phyloP scores from a whole-genome alignment of 2,329 filamentous ascomycete species.

The Colletotrichum musae region DNA sequence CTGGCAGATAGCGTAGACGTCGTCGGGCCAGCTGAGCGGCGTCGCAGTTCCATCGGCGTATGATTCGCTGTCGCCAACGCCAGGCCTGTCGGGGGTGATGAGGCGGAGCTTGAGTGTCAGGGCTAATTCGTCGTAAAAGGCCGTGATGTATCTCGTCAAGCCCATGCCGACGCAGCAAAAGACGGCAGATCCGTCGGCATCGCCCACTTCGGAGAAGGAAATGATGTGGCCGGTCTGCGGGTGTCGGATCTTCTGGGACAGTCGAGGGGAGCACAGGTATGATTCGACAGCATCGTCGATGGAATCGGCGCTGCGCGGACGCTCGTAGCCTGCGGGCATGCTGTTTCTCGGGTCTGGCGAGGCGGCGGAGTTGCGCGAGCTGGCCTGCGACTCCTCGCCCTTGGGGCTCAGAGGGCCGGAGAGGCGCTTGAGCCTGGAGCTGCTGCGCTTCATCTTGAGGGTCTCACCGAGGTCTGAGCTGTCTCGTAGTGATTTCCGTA shows the following conservation, averaged over 20 bases:
- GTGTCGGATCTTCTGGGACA: slow-evolving; percentile 91
- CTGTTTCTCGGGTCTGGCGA: slow-evolving; percentile 48
- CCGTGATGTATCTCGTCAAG: slow-evolving; percentile 93
- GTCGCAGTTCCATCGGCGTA: slow-evolving; percentile 87
- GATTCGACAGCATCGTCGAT: slow-evolving; percentile 89
- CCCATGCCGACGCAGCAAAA: slow-evolving; percentile 99
- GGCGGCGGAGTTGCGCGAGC: slow-evolving; percentile 33
- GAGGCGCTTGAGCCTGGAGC: slow-evolving; percentile 71
- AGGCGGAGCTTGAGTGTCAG: slow-evolving; percentile 88
- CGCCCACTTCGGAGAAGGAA: slow-evolving; percentile 96
- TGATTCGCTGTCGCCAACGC: slow-evolving; percentile 91
- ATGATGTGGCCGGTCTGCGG: slow-evolving; percentile 90
- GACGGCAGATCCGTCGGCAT: slow-evolving; percentile 90
- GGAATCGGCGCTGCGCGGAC: slow-evolving; percentile 85
- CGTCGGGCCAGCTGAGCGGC: slow-evolving; percentile 90
- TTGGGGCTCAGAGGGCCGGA: slow-evolving; percentile 64
- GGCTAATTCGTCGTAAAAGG: slow-evolving; percentile 97
- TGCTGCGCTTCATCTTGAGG: slow-evolving; percentile 66
- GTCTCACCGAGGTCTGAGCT: slow-evolving; percentile 64
- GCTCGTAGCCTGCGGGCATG: slow-evolving; percentile 72
- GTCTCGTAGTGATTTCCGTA: slow-evolving; percentile 63
- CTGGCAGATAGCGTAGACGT: slow-evolving; percentile 95
- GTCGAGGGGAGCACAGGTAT: slow-evolving; percentile 84
- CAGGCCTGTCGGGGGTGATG: slow-evolving; percentile 94
- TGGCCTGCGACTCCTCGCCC: slow-evolving; percentile 51